Base-by-base conservation (phyloP, 1,139 yeast genomes). In the Yamadazyma friedrichii region DNA sequence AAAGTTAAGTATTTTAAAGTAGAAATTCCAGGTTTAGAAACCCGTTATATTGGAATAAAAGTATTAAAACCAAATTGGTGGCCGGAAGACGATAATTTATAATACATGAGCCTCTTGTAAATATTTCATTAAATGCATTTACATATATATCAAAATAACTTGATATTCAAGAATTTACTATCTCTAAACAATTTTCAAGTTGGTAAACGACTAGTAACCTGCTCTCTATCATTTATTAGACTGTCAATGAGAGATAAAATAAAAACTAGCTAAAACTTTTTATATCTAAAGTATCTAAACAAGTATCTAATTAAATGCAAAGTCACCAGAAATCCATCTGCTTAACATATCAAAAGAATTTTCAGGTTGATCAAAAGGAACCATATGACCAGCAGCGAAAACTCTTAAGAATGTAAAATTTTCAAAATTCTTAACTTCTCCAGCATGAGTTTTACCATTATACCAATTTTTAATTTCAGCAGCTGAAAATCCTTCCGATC, bases 331-430 rank as follows among this genome's bases (percentile, higher is more conserved):
- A 42, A 85, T 61, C 96, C 96, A 88, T 58, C 82, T 70, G 67
- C 84, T 84, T 46, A 88, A 75, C 88, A 88, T 81, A 45, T 80
- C 88, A 50, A 84, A 71, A 6, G 93, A 65, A 50, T 74, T 74
- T 58, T 74, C 81, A 25, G 95, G 94, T 65, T 84, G 93, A 61
- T 88, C 87, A 52, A 65, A 80, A 20, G 95, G 95, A 47, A 80
- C 86, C 86, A 82, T 80, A 59, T 82, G 87, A 15, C 87, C 87
- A 43, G 83, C 86, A 48, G 74, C 81, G 51, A 67, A 80, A 8
- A 82, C 68, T 58, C 86, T 70, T 55, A 80, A 64, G 62, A 77
- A 82, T 4, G 87, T 78, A 48, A 82, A 72, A 39, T 73, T 64
- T 22, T 74, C 72, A 50, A 60, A 68, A 51, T 72, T 70, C 58